Conservation (phyloP, 2,329 filamentous ascomycete genomes). For the Alternaria brassicicola region DNA sequence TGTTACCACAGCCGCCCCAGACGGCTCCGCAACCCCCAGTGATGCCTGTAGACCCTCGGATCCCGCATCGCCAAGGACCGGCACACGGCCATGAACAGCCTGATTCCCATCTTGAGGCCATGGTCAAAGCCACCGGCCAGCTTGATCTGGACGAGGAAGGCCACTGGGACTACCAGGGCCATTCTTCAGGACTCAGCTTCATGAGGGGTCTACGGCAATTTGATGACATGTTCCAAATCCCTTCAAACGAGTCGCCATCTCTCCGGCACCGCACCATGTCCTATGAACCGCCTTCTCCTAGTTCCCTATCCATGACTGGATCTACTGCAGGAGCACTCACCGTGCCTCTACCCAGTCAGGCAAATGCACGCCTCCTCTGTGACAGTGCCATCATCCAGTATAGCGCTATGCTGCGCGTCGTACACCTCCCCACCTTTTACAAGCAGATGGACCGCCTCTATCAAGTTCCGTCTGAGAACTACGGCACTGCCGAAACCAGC, state of each 20-base stretch:
- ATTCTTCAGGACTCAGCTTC: conserved; percentile 90
- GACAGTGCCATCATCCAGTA: conserved; percentile 67
- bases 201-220: conserved; percentile 87
- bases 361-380: conserved; percentile 63
- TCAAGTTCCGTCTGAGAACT: conserved; percentile 61
- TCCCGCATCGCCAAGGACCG: conserved; percentile 26
- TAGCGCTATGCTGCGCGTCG: conserved; percentile 69
- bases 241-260: conserved; percentile 64
- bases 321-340: conserved; percentile 41
- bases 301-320: conserved; percentile 68
- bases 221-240: conserved; percentile 72
- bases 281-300: conserved; percentile 72
- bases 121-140: conserved; percentile 92
- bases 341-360: conserved; percentile 69
- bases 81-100: conserved; percentile 45
- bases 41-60: conserved; percentile 27
- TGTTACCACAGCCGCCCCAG: conserved; percentile 52
- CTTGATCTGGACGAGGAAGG: conserved; percentile 90
- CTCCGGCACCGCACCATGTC: conserved; percentile 60
- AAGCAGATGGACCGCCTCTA: conserved; percentile 79
- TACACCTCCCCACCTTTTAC: conserved; percentile 84
- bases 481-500: conserved; percentile 53
- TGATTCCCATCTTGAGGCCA: conserved; percentile 80
- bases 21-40: conserved; percentile 29
- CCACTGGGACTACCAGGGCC: conserved; percentile 93